Percentiles rank a stretch among this genome's conserved stretches.
Evolutionary conservation across 192 early-diverging fungal genomes (phyloP).

Genomic region (Phlyctochytrium bullatum): DNA sequence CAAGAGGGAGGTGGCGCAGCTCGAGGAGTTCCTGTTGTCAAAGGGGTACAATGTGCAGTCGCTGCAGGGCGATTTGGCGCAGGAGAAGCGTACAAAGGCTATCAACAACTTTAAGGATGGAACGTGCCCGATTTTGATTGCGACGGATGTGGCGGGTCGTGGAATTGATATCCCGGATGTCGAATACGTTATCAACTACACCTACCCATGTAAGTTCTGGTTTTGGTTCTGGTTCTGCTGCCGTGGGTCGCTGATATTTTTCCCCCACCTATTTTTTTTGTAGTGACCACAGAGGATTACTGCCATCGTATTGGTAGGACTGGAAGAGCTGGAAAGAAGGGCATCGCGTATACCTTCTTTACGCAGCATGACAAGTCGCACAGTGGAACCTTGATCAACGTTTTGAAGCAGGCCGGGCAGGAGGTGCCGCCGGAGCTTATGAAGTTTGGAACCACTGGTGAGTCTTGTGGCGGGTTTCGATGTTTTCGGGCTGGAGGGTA

Average conservation of each 20-base stretch:
- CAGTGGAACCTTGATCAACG: constrained; percentile 78
- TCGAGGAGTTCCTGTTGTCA: constrained; percentile 70
- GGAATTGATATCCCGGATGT: constrained; percentile 74
- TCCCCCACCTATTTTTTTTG: neutral
- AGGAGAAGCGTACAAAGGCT: constrained; percentile 76
- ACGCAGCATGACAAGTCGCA: constrained; percentile 82
- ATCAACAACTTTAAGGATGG: constrained; percentile 82
- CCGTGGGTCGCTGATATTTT: neutral
- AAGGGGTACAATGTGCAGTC: constrained; percentile 79
- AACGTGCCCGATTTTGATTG: constrained; percentile 78
- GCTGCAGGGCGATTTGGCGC: constrained; percentile 91
- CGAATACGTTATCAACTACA: constrained; percentile 94
- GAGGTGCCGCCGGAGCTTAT: constrained; percentile 81
- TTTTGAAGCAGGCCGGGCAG: constrained; percentile 84
- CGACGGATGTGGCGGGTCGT: constrained; percentile 86
- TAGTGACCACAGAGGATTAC: constrained; percentile 85
- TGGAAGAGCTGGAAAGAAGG: constrained; percentile 88
- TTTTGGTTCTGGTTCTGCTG: neutral
- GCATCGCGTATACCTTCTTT: constrained; percentile 91
- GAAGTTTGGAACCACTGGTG: constrained; percentile 84
- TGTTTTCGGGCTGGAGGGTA: neutral
- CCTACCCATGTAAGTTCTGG: constrained; percentile 68
- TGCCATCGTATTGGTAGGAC: constrained; percentile 87
- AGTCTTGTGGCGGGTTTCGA: neutral
- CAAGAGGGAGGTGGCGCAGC: constrained; percentile 89